phyloP scores from a whole-genome alignment of 2,329 filamentous ascomycete species.

The Chaetomiaceae sp. region DNA sequence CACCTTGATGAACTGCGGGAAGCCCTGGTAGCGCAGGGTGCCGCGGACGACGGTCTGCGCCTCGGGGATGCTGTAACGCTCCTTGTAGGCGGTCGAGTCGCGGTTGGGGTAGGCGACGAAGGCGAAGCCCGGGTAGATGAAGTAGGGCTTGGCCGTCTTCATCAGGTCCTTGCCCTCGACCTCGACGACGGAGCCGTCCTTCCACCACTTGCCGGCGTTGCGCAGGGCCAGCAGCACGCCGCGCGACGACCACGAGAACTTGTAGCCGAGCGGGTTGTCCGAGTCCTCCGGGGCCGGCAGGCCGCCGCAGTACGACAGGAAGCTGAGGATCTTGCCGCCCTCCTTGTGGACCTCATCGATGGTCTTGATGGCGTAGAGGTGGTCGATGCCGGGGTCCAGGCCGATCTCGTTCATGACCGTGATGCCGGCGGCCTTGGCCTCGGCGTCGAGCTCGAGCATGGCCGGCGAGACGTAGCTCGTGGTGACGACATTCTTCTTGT shows the following conservation, averaged over 20 bases:
- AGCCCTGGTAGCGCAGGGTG: slow-evolving; percentile 81
- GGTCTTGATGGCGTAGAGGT: slow-evolving; percentile 76
- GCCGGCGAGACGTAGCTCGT: slow-evolving; percentile 89
- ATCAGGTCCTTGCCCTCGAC: slow-evolving; percentile 69
- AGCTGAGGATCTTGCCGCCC: slow-evolving; percentile 79
- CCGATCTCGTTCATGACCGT: slow-evolving; percentile 98
- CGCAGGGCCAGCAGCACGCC: slow-evolving; percentile 83
- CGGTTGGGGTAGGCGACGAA: slow-evolving; percentile 94
- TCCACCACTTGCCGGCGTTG: slow-evolving; percentile 78
- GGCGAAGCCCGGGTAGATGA: slow-evolving; percentile 78
- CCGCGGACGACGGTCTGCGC: slow-evolving; percentile 72
- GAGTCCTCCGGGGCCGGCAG: slow-evolving; percentile 67
- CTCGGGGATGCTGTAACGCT: slow-evolving; percentile 89
- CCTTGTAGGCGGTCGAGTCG: slow-evolving; percentile 80
- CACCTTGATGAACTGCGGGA: slow-evolving; percentile 83
- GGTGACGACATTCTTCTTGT: slow-evolving; percentile 95
- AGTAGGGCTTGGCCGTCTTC: slow-evolving; percentile 82
- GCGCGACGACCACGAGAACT: slow-evolving; percentile 75
- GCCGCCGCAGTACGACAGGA: slow-evolving; percentile 82
- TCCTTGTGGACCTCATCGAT: slow-evolving; percentile 83
- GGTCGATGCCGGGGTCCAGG: slow-evolving; percentile 67
- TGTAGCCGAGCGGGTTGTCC: slow-evolving; percentile 89
- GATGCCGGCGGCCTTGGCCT: slow-evolving; percentile 84
- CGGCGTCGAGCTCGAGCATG: slow-evolving; percentile 81
- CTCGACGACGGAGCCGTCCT: slow-evolving; percentile 70